Percentiles rank a stretch among this genome's conserved stretches.
These are phyloP conservation scores for Debaryomyces sp. DNA, from an alignment of 1,139 yeast genomes.

Conservation along the genomic window DNA sequence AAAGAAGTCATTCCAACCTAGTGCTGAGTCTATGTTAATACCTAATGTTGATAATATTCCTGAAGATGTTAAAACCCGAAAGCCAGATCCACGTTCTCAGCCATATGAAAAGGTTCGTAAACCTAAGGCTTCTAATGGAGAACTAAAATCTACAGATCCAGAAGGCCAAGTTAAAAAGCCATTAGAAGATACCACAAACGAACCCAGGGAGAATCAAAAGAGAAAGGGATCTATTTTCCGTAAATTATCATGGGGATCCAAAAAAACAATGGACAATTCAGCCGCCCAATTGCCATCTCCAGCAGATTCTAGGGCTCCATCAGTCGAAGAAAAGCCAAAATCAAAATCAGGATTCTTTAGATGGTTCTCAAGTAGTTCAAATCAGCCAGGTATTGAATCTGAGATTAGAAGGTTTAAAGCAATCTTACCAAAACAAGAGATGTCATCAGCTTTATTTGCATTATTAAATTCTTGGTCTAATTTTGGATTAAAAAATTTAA, in stretches of 20 bases:
- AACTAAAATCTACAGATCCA: not conserved
- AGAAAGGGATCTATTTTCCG: constrained; percentile 59
- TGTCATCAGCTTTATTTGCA: constrained; percentile 65
- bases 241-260: constrained; percentile 61
- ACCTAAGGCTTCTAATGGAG: constrained; percentile 15
- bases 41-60: constrained; percentile 24
- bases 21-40: constrained; percentile 42
- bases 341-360: constrained; percentile 39
- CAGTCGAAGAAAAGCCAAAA: constrained; percentile 37
- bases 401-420: constrained; percentile 46
- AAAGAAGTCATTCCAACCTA: constrained; percentile 33
- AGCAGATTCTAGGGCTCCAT: constrained; percentile 34
- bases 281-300: constrained; percentile 42
- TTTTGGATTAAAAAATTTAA: constrained; percentile 65
- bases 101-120: constrained; percentile 31
- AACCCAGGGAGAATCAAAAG: constrained; percentile 30
- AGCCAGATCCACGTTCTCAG: constrained; percentile 20
- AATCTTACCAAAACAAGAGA: constrained; percentile 54
- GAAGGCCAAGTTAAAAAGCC: constrained; percentile 23
- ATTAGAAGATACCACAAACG: constrained; percentile 37
- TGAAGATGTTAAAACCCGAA: constrained; percentile 2
- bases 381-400: constrained; percentile 20
- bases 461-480: constrained; percentile 68
- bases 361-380: constrained; percentile 43
- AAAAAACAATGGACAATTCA: constrained; percentile 32